Conservation (phyloP, 2,329 filamentous ascomycete genomes). For the Myriosclerotinia duriaeana region DNA sequence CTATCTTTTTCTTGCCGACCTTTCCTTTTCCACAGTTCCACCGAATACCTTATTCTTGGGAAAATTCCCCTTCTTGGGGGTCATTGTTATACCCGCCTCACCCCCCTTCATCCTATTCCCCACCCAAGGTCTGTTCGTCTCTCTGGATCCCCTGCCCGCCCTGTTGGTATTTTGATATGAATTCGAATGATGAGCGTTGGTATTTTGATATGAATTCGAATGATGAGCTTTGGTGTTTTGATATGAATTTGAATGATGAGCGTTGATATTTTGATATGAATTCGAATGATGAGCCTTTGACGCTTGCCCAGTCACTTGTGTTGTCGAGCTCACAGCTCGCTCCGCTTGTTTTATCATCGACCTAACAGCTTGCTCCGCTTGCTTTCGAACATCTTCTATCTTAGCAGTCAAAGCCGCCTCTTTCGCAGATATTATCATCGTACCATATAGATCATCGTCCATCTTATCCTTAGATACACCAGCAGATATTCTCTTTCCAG, state of each 20-base stretch:
- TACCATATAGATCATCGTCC: slow-evolving; percentile 41
- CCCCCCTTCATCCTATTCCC: not conserved
- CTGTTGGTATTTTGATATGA: not conserved
- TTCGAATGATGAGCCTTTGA: not conserved
- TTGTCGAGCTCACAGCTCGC: slow-evolving; percentile 24
- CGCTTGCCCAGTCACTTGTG: not conserved
- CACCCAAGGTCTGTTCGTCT: not conserved
- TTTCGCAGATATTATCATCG: slow-evolving; percentile 39
- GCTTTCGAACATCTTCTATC: slow-evolving; percentile 34
- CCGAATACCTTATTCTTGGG: slow-evolving; percentile 6
- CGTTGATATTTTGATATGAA: not conserved
- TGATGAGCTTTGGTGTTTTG: not conserved
- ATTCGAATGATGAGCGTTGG: not conserved
- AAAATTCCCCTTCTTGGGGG: not conserved
- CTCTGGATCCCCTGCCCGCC: not conserved
- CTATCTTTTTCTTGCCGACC: not conserved
- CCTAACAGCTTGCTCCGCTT: slow-evolving; percentile 32
- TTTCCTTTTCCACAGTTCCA: not conserved
- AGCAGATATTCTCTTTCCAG: slow-evolving; percentile 31
- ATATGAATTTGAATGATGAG: too few species aligned
- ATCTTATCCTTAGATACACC: slow-evolving; percentile 33
- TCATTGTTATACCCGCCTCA: not conserved
- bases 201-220: too few species aligned
- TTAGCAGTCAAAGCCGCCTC: slow-evolving; percentile 32
- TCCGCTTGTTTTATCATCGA: slow-evolving; percentile 32